A percentile compares a stretch with the other conserved stretches of the same genome.
phyloP scores from a whole-genome alignment of 192 early-diverging fungal genomes.

The Cetraspora pellucida region DNA sequence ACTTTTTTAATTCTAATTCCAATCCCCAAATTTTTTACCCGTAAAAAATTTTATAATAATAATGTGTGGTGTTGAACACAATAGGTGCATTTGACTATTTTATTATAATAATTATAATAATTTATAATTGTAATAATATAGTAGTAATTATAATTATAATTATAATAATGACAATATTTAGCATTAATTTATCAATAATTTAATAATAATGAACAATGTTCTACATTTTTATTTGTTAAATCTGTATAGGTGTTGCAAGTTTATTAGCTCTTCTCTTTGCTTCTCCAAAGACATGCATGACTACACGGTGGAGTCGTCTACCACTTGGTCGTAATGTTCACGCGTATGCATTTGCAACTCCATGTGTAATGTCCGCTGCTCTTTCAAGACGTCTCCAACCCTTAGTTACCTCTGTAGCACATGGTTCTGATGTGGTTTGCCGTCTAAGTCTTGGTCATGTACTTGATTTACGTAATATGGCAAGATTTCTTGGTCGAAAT shows the following conservation, averaged over 20 bases:
- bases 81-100: too few relatives aligned
- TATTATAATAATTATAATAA: too few relatives aligned
- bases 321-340: conserved; percentile 50
- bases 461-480: conserved; percentile 33
- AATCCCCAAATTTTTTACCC: too few relatives aligned
- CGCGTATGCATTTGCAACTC: conserved; percentile 49
- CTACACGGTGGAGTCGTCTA: conserved; percentile 41
- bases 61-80: too few relatives aligned
- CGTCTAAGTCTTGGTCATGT: conserved; percentile 44
- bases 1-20: too few relatives aligned
- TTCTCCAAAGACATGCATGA: conserved; percentile 45
- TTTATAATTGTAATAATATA: too few relatives aligned
- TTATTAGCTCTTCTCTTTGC: conserved; percentile 49
- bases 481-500: conserved; percentile 9
- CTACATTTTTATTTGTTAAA: background rate
- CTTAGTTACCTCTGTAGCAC: conserved; percentile 46
- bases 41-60: too few relatives aligned
- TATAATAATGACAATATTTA: too few relatives aligned
- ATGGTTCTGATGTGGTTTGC: conserved; percentile 43
- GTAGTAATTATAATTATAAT: too few relatives aligned
- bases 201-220: too few relatives aligned
- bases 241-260: conserved; percentile 39
- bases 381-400: conserved; percentile 43
- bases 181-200: too few relatives aligned
- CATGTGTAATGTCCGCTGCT: conserved; percentile 48